Conservation (phyloP, 805 yeast species). For the Candida cerambycidarum region DNA sequence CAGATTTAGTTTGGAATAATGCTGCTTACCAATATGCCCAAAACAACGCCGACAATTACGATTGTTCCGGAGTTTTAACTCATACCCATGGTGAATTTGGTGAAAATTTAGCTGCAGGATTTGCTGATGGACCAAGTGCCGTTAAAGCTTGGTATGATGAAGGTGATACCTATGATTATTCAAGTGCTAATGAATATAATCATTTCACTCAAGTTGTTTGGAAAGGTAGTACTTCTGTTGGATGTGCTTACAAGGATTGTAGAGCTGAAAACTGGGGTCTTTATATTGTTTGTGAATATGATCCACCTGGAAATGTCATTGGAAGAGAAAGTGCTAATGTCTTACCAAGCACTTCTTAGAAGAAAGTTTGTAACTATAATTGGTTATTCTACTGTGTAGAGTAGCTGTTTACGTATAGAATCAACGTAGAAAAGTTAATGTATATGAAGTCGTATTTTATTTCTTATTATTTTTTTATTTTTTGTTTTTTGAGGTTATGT, state of each 20-base stretch:
- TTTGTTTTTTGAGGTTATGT: no score
- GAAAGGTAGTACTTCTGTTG: conserved; percentile 59
- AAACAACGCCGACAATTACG: conserved; percentile 45
- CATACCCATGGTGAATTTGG: conserved; percentile 43
- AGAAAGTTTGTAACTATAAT: no score
- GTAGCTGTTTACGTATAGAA: conserved; percentile 28
- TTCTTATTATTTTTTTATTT: no score
- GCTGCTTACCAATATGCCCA: conserved; percentile 56
- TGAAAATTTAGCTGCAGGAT: conserved; percentile 42
- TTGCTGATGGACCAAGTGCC: conserved; percentile 30
- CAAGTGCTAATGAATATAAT: conserved; percentile 38
- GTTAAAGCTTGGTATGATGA: conserved; percentile 43
- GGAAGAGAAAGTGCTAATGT: conserved; percentile 35
- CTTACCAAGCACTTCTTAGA: conserved; percentile 14
- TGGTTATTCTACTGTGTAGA: conserved; percentile 16
- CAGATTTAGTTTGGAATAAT: conserved; percentile 54
- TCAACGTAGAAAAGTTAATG: conserved; percentile 28
- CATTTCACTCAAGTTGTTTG: conserved; percentile 85
- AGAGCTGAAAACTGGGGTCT: conserved; percentile 39
- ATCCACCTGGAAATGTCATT: conserved; percentile 71
- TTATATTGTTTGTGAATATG: conserved; percentile 74
- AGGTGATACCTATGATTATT: conserved; percentile 28
- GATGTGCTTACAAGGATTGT: conserved; percentile 76
- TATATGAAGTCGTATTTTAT: conserved; percentile 13
- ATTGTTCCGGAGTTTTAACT: conserved; percentile 42